Conservation (phyloP, 2,329 filamentous ascomycete species). For the Colletotrichum truncatum region DNA sequence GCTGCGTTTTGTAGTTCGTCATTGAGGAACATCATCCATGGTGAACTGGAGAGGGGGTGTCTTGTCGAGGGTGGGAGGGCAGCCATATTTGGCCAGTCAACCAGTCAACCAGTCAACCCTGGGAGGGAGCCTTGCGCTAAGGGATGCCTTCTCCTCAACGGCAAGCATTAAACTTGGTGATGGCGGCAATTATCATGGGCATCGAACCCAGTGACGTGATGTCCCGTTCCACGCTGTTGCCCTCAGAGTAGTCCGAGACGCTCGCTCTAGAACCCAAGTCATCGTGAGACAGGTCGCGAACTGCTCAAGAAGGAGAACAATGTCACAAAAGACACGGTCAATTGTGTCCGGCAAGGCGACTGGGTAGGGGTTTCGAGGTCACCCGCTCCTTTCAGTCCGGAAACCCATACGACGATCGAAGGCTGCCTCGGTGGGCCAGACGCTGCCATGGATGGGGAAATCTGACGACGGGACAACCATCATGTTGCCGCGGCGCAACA, state of each 20-base stretch:
- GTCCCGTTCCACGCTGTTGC: background rate
- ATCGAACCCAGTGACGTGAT: conserved; percentile 10
- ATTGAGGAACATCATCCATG: background rate
- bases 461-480: background rate
- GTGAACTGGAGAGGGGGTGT: background rate
- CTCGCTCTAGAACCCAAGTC: too few species aligned
- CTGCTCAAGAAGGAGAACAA: background rate
- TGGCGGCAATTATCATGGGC: background rate
- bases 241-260: too few species aligned
- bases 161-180: background rate
- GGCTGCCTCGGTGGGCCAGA: background rate
- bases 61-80: background rate
- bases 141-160: background rate
- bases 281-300: background rate
- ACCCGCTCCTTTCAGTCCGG: background rate
- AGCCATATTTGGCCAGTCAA: too few species aligned
- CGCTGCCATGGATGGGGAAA: background rate
- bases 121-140: conserved; percentile 17
- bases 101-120: background rate
- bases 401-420: background rate
- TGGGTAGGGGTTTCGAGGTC: background rate
- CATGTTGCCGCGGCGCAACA: background rate
- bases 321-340: background rate
- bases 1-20: background rate
- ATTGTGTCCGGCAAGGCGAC: background rate